Evolutionary conservation across 1,284 basidiomycete species (phyloP), one percentile per base, ranked within the genome.

Genomic region (Leccinum colubrinum): DNA sequence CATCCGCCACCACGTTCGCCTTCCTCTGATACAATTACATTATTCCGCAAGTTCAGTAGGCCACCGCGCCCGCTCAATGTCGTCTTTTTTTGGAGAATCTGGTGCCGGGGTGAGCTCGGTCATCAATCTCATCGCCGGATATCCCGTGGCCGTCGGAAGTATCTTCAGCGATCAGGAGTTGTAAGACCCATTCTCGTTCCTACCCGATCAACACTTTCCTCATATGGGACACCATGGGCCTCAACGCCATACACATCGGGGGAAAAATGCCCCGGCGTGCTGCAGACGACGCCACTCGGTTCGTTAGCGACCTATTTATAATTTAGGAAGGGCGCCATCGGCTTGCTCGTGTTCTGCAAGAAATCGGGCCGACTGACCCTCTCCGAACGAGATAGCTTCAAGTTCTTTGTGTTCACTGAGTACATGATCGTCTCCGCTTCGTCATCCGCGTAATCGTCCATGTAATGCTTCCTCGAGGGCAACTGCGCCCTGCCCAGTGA

Each of bases 321-420:
- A 25, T 25, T 25, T 2, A 1, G 1, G 43, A 15, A 39, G 1
- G 67, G 59, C 3, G 70, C 70, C 4, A 51, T 77, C 12, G 69
- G 64, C 59, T 68, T 77, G 7, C 67, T 77, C 20, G 65, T 77
- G 11, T 73, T 73, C 50, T 68, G 67, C 66, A 70, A 75, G 54
- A 65, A 68, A 14, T 63, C 60, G 0, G 54, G 71, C 4, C 64
- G 68, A 57, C 69, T 76, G 52, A 65, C 64, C 2, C 58, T 58
- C 48, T 59, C 70, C 9, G 60, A 65, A 56, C 68, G 41, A 12
- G 15, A 35, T 1, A 15, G 68, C 50, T 78, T 69, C 65, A 59
- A 58, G 33, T 55, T 75, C 2, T 75, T 77, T 55, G 8, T 20
- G 20, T 20, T 20, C 20, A 20, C 20, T 20, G 20, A 20, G 20